Evolutionary conservation across 306 rosid genomes (phyloP), one percentile per base, ranked within the genome.

Genomic region (Vachellia collinsii): DNA sequence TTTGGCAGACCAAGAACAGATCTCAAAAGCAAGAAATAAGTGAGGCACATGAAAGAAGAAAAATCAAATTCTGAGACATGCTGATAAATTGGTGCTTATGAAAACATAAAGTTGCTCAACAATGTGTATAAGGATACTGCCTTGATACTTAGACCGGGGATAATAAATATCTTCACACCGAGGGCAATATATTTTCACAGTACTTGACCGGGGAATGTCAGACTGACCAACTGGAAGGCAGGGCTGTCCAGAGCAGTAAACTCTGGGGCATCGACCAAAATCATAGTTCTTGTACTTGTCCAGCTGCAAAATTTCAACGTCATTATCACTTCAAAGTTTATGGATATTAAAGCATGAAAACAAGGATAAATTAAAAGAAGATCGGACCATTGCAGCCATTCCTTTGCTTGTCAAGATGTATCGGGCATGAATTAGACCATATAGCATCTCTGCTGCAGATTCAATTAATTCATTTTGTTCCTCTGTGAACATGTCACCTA

Each of bases 211-310:
- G 65, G 98, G 92, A 92, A 95, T 88, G 81, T 95, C 99, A 0
- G 99, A 93, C 81, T 95, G 99, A 34, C 99, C 99, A 86, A 95
- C 94, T 22, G 99, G 99, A 86, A 95, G 98, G 82, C 99, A 95
- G 51, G 98, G 99, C 76, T 95, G 99, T 81, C 99, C 99, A 84
- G 96, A 95, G 85, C 99, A 95, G 84, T 93, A 95, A 77, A 95
- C 99, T 89, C 99, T 88, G 8, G 99, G 99, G 88, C 99, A 95
- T 88, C 99, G 87, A 39, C 99, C 99, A 80, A 93, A 95, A 80
- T 95, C 99, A 74, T 95, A 93, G 83, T 88, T 95, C 86, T 95
- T 95, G 87, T 88, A 95, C 87, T 95, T 95, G 88, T 95, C 99
- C 54, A 93, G 88, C 99, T 95, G 92, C 69, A 85, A 66, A 79